Evolutionary conservation across 2,329 filamentous ascomycete species (phyloP).

Genomic region (Monosporascus ibericus): DNA sequence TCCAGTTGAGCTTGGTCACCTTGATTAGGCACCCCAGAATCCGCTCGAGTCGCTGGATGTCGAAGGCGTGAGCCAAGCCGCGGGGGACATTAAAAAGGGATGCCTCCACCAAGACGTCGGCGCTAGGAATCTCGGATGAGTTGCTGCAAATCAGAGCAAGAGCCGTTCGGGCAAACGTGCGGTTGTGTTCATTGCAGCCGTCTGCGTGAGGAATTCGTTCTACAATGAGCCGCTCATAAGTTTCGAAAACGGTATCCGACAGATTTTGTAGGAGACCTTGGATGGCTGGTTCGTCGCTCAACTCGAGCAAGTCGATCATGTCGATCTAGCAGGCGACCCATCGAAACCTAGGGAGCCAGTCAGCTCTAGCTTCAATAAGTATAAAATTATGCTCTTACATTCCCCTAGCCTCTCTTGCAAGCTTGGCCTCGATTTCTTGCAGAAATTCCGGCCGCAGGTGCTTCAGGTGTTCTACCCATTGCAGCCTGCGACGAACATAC

Average conservation of each 20-base stretch:
- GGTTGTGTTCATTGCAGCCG: constrained; percentile 1
- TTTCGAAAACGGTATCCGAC: constrained; percentile 18
- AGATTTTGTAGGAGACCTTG: constrained; percentile 9
- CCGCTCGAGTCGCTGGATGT: constrained; percentile 8
- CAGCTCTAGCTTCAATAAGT: not conserved
- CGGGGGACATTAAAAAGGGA: constrained; percentile 17
- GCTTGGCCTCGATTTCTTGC: constrained; percentile 5
- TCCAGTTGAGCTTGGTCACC: constrained; percentile 5
- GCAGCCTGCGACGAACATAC: constrained; percentile 13
- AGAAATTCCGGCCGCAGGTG: constrained; percentile 7
- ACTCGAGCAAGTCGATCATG: constrained; percentile 12
- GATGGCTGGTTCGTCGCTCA: constrained; percentile 6
- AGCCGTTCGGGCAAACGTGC: constrained; percentile 18
- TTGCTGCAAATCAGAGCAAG: constrained; percentile 21
- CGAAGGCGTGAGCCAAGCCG: constrained; percentile 9
- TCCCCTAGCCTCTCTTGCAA: constrained; percentile 16
- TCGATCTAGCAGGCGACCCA: constrained; percentile 23
- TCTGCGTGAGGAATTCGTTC: constrained; percentile 6
- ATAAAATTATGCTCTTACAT: constrained; percentile 14
- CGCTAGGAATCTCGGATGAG: constrained; percentile 13
- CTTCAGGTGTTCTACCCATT: constrained; percentile 1
- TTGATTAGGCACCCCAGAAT: constrained; percentile 20
- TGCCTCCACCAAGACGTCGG: constrained; percentile 18
- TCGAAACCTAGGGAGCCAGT: constrained; percentile 16
- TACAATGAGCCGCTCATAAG: constrained; percentile 19